These are phyloP conservation scores for Acidiella bohemica DNA, from an alignment of 495 filamentous ascomycete species.

Conservation along the genomic window DNA sequence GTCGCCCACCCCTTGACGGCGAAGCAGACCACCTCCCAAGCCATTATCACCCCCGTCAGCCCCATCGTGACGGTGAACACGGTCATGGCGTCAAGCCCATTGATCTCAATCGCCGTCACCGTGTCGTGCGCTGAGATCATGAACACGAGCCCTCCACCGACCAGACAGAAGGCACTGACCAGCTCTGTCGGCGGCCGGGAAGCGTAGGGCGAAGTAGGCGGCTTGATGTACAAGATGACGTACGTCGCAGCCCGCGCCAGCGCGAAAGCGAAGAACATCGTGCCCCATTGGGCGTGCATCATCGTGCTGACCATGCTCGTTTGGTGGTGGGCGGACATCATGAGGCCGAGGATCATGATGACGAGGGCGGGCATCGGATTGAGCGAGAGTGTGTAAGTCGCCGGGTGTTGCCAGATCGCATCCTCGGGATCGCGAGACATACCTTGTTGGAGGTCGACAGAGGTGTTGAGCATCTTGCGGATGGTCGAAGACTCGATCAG, in stretches of 20 bases:
- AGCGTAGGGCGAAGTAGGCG: slow-evolving; percentile 72
- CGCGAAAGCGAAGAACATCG: slow-evolving; percentile 67
- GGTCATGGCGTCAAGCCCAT: slow-evolving; percentile 75
- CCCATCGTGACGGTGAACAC: slow-evolving; percentile 85
- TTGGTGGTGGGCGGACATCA: slow-evolving; percentile 94
- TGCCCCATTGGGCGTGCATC: slow-evolving; percentile 93
- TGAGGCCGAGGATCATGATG: slow-evolving; percentile 71
- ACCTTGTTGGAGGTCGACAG: slow-evolving; percentile 35
- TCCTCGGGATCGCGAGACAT: slow-evolving; percentile 32
- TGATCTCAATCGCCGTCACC: slow-evolving; percentile 59
- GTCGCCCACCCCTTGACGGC: slow-evolving; percentile 86
- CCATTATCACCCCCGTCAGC: slow-evolving; percentile 70
- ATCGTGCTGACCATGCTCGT: slow-evolving; percentile 70
- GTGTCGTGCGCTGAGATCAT: slow-evolving; percentile 78
- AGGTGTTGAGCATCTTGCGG: slow-evolving; percentile 56
- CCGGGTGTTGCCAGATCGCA: slow-evolving; percentile 42
- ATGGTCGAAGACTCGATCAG: slow-evolving; percentile 69
- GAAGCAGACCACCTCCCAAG: slow-evolving; percentile 62
- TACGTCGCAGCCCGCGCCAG: slow-evolving; percentile 71
- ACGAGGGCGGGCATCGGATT: slow-evolving; percentile 85
- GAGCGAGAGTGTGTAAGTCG: slow-evolving; percentile 59
- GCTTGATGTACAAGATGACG: slow-evolving; percentile 61
- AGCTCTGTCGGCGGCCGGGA: slow-evolving; percentile 86
- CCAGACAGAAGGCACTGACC: slow-evolving; percentile 71
- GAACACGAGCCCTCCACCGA: slow-evolving; percentile 78